A percentile compares a stretch with the other conserved stretches of the same genome.
Conservation (phyloP, 1,284 basidiomycete genomes). For the Flammula alnicola region DNA sequence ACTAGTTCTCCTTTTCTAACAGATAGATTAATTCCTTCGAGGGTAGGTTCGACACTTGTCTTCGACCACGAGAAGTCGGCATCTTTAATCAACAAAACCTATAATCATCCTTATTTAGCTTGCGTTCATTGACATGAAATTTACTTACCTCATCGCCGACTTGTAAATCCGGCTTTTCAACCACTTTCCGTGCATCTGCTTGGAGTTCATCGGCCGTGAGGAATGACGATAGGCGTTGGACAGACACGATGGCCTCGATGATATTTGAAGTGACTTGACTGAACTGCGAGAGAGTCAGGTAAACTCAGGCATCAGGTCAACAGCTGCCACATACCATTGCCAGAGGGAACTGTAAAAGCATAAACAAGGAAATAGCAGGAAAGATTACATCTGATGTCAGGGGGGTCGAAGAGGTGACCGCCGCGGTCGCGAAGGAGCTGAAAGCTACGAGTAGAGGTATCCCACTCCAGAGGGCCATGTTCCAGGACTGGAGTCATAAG, state of each 20-base stretch:
- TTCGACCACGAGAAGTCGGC: constrained; percentile 84
- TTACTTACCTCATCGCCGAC: constrained; percentile 63
- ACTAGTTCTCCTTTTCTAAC: constrained; percentile 88
- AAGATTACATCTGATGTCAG: constrained; percentile 93
- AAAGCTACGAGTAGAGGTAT: constrained; percentile 85
- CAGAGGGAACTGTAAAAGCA: constrained; percentile 88
- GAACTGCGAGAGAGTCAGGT: constrained; percentile 45
- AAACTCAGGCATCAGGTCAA: background rate
- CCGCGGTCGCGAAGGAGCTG: constrained; percentile 85
- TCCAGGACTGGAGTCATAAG: constrained; percentile 63
- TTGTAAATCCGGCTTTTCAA: constrained; percentile 48
- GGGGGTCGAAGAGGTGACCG: constrained; percentile 68
- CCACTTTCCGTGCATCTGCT: constrained; percentile 64
- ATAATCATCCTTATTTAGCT: constrained; percentile 5
- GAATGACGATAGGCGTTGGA: constrained; percentile 81
- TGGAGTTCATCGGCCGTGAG: constrained; percentile 84
- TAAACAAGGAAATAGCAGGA: constrained; percentile 92
- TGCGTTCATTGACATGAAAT: background rate
- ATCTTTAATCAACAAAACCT: constrained; percentile 71
- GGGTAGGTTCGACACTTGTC: constrained; percentile 58
- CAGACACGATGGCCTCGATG: constrained; percentile 87
- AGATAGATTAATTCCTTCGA: constrained; percentile 79
- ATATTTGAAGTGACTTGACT: constrained; percentile 75
- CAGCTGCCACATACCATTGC: constrained; percentile 64
- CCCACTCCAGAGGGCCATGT: constrained; percentile 66